A percentile compares a stretch with the other conserved stretches of the same genome.
Evolutionary conservation across 805 yeast genomes (phyloP).

Genomic region (Ogataea salicorniae): DNA sequence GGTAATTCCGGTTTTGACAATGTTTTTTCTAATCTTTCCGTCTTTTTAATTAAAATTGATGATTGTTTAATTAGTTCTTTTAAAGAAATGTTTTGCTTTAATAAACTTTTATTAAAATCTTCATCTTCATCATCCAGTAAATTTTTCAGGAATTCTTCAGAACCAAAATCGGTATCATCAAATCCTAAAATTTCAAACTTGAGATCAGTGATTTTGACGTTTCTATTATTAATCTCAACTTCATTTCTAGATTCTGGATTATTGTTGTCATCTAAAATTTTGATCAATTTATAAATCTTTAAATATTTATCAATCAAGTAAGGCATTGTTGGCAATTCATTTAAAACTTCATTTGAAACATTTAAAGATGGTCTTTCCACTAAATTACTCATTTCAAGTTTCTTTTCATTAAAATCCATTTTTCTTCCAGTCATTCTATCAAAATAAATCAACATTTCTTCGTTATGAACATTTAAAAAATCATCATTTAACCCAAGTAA

Average conservation of each 20-base stretch:
- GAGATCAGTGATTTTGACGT: conserved; percentile 17
- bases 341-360: conserved; percentile 45
- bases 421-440: conserved; percentile 67
- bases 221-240: conserved; percentile 15
- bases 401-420: conserved; percentile 54
- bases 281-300: conserved; percentile 53
- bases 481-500: conserved; percentile 58
- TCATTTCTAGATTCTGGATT: conserved; percentile 11
- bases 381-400: conserved; percentile 50
- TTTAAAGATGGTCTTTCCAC: conserved; percentile 53
- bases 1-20: conserved; percentile 23
- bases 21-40: conserved; percentile 12
- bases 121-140: conserved; percentile 27
- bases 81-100: conserved; percentile 18
- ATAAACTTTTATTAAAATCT: conserved; percentile 20
- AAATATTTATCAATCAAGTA: conserved; percentile 62
- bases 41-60: conserved; percentile 16
- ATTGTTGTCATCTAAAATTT: conserved; percentile 33
- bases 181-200: conserved; percentile 38
- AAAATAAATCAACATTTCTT: conserved; percentile 61
- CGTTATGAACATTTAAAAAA: conserved; percentile 54
- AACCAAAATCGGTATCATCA: conserved; percentile 53
- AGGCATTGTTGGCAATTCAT: conserved; percentile 64
- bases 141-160: conserved; percentile 54
- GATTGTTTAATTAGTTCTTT: conserved; percentile 25